Evolutionary conservation across 2,329 filamentous ascomycete species (phyloP), one percentile per base, ranked within the genome.

Genomic region (Purpureocillium lavendulum): DNA sequence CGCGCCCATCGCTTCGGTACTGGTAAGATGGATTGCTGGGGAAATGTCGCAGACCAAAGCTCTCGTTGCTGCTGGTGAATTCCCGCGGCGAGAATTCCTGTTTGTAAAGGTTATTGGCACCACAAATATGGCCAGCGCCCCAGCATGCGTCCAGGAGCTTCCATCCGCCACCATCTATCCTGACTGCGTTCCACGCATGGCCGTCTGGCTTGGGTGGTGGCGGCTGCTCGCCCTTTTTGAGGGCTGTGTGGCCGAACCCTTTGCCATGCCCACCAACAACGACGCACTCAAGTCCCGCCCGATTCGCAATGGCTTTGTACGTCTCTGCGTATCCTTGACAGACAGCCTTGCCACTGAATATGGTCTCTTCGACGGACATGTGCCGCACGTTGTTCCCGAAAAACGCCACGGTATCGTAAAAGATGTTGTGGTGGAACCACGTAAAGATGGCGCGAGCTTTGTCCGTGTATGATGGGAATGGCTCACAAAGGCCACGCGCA

Each of bases 161-260:
- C 90, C 90, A 97, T 47, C 80, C 76, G 2, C 86, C 87, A 18
- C 80, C 76, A 51, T 97, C 90, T 42, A 97, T 87, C 38, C 79
- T 75, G 7, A 96, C 87, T 0, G 85, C 89, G 54, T 95, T 96
- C 92, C 92, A 96, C 0, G 92, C 90, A 60, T 97, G 90, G 1
- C 77, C 75, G 5, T 64, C 70, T 1, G 75, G 64, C 38, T 80
- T 66, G 15, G 71, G 73, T 0, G 77, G 72, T 2, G 89, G 89
- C 0, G 83, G 58, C 0, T 74, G 66, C 38, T 84, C 70, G 4
- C 84, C 84, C 0, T 78, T 72, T 30, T 70, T 66, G 7, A 88
- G 62, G 0, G 78, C 61, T 0, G 56, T 59, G 60, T 88, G 82
- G 1, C 88, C 86, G 49, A 74, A 90, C 0, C 92, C 92, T 60